Base-by-base conservation (phyloP, 192 early-diverging fungal species). In the Mortierella claussenii region DNA sequence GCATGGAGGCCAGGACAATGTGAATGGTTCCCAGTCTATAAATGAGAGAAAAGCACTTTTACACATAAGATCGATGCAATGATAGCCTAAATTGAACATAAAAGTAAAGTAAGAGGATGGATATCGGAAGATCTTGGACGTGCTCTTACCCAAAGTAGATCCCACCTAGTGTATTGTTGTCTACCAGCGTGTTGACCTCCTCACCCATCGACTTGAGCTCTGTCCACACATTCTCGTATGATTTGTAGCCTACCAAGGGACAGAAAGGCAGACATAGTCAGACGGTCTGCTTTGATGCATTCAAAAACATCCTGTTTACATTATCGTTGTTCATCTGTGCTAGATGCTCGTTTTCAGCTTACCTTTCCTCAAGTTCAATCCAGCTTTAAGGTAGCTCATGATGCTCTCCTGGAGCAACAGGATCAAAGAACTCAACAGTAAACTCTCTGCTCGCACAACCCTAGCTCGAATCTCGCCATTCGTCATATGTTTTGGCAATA, bases 321-420 rank as follows among this genome's bases (percentile, higher is more conserved):
- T n/a, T n/a, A n/a, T n/a, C n/a, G n/a, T n/a, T n/a, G n/a, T n/a
- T n/a, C n/a, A n/a, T n/a, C n/a, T n/a, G n/a, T n/a, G n/a, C n/a
- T n/a, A n/a, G n/a, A n/a, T n/a, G n/a, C n/a, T n/a, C n/a, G n/a
- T 9, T 32, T 21, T 62, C 20, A 47, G 20, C 18, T 44, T 83
- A 86, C 85, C 85, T 81, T 80, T 67, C 34, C 85, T 64, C 26
- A 86, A 49, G 58, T 86, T 87, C n/a, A 87, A 40, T 21, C 83
- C 85, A 4, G 66, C 71, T 50, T 85, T 87, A 11, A 84, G 73
- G 55, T 87, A 87, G 5, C 85, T 82, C 30, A 81, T 73, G 18
- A 83, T 71, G n/a, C 74, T 83, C 42, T 87, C 85, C 45, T 82
- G 73, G 4, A 74, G 53, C 45, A 85, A 59, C 36, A 83, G 57